Evolutionary conservation across 352 stramenopile genomes (phyloP), one percentile per base, ranked within the genome.

Genomic region (Stephanocyclus meneghinianus): DNA sequence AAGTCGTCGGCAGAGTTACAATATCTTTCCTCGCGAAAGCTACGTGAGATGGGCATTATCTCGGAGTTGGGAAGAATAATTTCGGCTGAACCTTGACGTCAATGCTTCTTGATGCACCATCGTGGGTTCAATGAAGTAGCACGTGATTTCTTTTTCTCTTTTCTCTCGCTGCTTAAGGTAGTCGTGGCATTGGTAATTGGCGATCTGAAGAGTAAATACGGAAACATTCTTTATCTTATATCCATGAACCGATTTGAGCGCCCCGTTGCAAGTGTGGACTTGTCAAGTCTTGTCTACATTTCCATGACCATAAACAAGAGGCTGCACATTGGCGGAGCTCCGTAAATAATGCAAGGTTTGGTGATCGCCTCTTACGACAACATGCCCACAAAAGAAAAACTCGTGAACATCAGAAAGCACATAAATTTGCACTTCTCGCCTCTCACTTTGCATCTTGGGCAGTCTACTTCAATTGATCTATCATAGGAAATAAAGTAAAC

Each of bases 21-120:
- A 29, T 77, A 83, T 61, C 60, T 90, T 4, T 87, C 55, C 1
- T 88, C 81, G n/a, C 56, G 64, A 40, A 37, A 42, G 50, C 61
- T 90, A 21, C 66, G 86, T 42, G 74, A 88, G 61, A 70, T 85
- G 60, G 76, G 74, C 15, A 79, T 91, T 30, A 91, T 91, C 42
- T 88, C 83, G n/a, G 77, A 84, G 64, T 65, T 83, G 11, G 86
- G 85, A 68, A 71, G 86, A 73, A 73, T 90, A 44, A 57, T 68
- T 5, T n/a, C 29, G 29, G 26, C 21, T 26, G 8, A 16, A 42
- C 35, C 4, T 4, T 40, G 35, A 40, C 35, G 35, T 40, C 35
- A 40, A 40, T 40, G 7, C 35, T 40, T 40, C 35, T 40, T 40
- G 29, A 61, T 32, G 11, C n/a, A 59, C 32, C 13, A 61, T 44